Evolutionary conservation across 305 asterid species (phyloP), one percentile per base, ranked within the genome.

Genomic region (Fraxinus dipetala): DNA sequence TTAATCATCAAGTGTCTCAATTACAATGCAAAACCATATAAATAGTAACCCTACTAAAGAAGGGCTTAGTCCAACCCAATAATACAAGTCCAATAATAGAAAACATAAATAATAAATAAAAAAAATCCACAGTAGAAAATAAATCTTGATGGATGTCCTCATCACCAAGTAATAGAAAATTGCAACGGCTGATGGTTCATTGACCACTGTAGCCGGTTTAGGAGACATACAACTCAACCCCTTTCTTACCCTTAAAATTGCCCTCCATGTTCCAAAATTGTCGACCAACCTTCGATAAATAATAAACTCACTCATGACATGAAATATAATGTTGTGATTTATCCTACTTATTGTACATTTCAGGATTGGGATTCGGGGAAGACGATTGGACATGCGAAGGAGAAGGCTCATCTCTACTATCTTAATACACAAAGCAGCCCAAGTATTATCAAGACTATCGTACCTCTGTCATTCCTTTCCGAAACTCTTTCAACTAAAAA

Each of bases 331-430:
- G 79, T 76, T 4, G 6, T 14, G 22, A 45, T 76, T 14, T 26
- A 1, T 24, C 38, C 18, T 14, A 6, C 28, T 43, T 76, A 20
- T 11, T 76, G 67, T 24, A 9, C 8, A 43, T 36, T 76, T 76
- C 22, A 6, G 28, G 80, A 35, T n/a, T 10, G 54, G 72, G 72
- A 14, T 77, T 24, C 1, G 3, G 45, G 45, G 80, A 45, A 31
- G 80, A 77, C 2, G 72, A 51, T 54, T 77, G 72, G 80, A 26
- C 80, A 10, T 77, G 80, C 80, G 16, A 77, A 26, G 61, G 72
- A 48, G 31, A 26, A 14, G 38, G 11, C 51, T n/a, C n/a, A n/a
- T n/a, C 79, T 76, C 18, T 5, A 76, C 24, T 24, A 43, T 16
- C 22, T 43, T 76, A 13, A 48, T 11, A 1, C 6, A 45, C 2